These are phyloP conservation scores for Chlorella ohadii DNA, from an alignment of 139 green algal species.

Conservation along the genomic window DNA sequence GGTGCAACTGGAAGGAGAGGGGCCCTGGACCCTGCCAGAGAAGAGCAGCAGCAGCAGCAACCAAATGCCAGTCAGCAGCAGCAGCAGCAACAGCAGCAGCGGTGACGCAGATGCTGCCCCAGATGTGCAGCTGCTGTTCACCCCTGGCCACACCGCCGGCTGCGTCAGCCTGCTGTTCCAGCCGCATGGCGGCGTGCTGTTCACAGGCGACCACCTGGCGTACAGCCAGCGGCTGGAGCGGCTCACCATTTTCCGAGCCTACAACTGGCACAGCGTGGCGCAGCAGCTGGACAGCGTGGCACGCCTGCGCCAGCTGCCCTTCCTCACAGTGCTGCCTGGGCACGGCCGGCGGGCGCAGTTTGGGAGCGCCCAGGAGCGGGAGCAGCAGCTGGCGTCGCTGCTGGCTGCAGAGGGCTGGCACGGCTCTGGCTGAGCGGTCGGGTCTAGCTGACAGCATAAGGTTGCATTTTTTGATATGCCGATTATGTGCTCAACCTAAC, in stretches of 20 bases:
- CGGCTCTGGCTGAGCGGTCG: background rate
- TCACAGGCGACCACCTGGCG: slow-evolving; percentile 62
- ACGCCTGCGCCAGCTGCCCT: slow-evolving; percentile 63
- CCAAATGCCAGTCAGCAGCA: too few relatives aligned
- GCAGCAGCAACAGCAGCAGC: slow-evolving; percentile 1
- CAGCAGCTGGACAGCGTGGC: slow-evolving; percentile 68
- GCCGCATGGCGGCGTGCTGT: slow-evolving; percentile 52
- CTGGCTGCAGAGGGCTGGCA: slow-evolving; percentile 35
- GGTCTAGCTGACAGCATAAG: too few relatives aligned
- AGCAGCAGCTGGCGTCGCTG: slow-evolving; percentile 25
- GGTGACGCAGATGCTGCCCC: background rate
- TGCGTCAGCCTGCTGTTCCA: slow-evolving; percentile 69
- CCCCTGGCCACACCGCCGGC: slow-evolving; percentile 78
- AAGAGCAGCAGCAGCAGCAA: background rate
- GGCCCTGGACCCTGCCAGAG: slow-evolving; percentile 65
- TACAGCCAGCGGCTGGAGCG: slow-evolving; percentile 17
- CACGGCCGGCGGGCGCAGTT: slow-evolving; percentile 54
- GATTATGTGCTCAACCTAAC: too few relatives aligned
- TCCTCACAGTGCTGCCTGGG: slow-evolving; percentile 76
- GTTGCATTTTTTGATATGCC: too few relatives aligned
- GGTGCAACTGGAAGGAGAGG: slow-evolving; percentile 65
- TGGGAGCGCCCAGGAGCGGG: slow-evolving; percentile 12
- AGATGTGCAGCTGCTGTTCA: slow-evolving; percentile 72
- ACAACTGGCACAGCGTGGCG: slow-evolving; percentile 58
- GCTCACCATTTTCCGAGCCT: slow-evolving; percentile 41